phyloP scores from a whole-genome alignment of 2,329 filamentous ascomycete species.

The Fusarium sp. region DNA sequence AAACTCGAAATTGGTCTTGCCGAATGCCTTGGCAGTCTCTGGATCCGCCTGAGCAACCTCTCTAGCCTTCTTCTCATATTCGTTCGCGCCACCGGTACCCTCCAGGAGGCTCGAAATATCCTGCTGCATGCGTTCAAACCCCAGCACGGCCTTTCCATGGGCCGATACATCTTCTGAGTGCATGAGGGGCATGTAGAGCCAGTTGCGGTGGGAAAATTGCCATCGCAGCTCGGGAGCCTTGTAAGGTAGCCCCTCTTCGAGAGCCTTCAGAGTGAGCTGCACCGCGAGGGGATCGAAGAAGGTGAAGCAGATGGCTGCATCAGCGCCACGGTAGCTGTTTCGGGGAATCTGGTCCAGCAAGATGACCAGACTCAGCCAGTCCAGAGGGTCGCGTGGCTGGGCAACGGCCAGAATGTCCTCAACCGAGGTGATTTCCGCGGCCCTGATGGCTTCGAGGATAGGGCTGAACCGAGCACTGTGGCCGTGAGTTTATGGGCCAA shows the following conservation, averaged over 20 bases:
- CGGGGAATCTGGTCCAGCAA: conserved; percentile 74
- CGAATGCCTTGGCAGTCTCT: conserved; percentile 42
- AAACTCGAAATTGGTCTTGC: conserved; percentile 45
- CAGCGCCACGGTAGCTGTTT: conserved; percentile 67
- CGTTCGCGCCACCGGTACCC: conserved; percentile 37
- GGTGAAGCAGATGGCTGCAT: conserved; percentile 59
- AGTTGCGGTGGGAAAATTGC: conserved; percentile 58
- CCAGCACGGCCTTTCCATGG: conserved; percentile 55
- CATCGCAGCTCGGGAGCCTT: conserved; percentile 46
- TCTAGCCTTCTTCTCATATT: conserved; percentile 44
- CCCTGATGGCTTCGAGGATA: conserved; percentile 50
- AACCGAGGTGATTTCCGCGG: conserved; percentile 42
- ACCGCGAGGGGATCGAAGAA: conserved; percentile 68
- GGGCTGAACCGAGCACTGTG: conserved; percentile 48
- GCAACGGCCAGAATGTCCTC: conserved; percentile 46
- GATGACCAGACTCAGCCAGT: conserved; percentile 64
- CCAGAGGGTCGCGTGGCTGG: conserved; percentile 44
- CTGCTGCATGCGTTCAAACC: conserved; percentile 47
- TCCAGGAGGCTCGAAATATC: conserved; percentile 50
- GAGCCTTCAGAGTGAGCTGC: conserved; percentile 55
- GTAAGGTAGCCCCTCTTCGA: conserved; percentile 49
- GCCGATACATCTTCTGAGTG: conserved; percentile 65
- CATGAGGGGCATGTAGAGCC: conserved; percentile 71
- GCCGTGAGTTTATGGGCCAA: neutral
- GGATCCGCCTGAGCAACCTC: conserved; percentile 43